Percentiles rank a stretch among this genome's conserved stretches.
phyloP scores from a whole-genome alignment of 352 stramenopile genomes.

The Elongisporangium senticosum region DNA sequence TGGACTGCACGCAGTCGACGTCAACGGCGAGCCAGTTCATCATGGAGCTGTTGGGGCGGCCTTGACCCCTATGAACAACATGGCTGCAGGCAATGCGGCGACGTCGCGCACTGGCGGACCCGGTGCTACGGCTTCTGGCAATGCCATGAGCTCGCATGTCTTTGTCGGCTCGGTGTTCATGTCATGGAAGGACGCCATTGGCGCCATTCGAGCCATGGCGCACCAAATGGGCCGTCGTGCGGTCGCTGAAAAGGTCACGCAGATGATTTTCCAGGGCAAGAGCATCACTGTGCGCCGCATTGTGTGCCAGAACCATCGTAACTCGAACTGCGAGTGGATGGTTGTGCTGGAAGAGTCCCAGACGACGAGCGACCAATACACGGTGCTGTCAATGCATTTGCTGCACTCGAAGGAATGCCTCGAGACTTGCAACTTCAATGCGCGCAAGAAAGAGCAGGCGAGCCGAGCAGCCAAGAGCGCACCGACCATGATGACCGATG shows the following conservation, averaged over 20 bases:
- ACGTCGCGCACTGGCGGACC: not conserved
- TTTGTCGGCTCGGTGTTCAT: slow-evolving; percentile 39
- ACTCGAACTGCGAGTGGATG: slow-evolving; percentile 66
- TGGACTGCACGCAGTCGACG: not conserved
- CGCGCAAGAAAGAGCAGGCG: slow-evolving; percentile 35
- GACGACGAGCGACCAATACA: slow-evolving; percentile 33
- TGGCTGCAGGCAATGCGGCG: slow-evolving; percentile 4
- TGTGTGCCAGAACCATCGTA: slow-evolving; percentile 70
- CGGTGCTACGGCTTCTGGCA: slow-evolving; percentile 1
- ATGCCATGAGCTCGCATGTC: slow-evolving; percentile 23
- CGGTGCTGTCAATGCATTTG: slow-evolving; percentile 47
- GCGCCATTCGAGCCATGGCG: slow-evolving; percentile 40
- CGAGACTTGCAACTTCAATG: slow-evolving; percentile 71
- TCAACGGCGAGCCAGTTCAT: not conserved
- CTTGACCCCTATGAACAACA: slow-evolving; percentile 10
- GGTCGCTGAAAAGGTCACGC: slow-evolving; percentile 40
- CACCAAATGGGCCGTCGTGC: slow-evolving; percentile 52
- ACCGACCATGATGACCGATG: slow-evolving; percentile 6
- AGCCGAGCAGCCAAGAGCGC: not conserved
- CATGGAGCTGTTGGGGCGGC: slow-evolving; percentile 2
- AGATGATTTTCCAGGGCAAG: slow-evolving; percentile 37
- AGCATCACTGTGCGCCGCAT: slow-evolving; percentile 42
- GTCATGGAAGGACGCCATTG: slow-evolving; percentile 58
- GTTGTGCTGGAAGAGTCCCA: slow-evolving; percentile 48
- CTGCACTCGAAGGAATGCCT: slow-evolving; percentile 70